Base-by-base conservation (phyloP, 192 early-diverging fungal genomes). In the Rhizoclosmatium sp. region DNA sequence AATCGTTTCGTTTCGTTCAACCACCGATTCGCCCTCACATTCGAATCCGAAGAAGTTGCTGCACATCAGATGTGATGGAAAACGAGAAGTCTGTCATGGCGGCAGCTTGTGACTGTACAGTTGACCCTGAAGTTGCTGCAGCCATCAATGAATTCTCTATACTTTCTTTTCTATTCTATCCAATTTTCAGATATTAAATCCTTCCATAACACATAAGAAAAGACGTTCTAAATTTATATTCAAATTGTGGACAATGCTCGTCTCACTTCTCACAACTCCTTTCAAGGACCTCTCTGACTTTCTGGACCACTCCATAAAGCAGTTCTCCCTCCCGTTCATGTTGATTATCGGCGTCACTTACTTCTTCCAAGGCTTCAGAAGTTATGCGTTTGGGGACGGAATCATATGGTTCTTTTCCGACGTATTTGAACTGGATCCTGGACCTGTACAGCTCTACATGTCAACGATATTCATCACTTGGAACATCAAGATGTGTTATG, bases 401-500 rank as follows among this genome's bases (percentile, higher is more conserved):
- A 80, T 80, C 40, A 80, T 73, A 59, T 80, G 79, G 79, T 80
- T 74, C 75, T 69, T 76, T 58, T 45, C 31, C 3, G 46, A 78
- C 31, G 65, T 77, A 4, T 69, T 69, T 64, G 47, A 56, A 10
- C 2, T 76, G 19, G 75, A 76, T 67, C 75, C 75, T 44, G 75
- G 70, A 3, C 78, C 67, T 14, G 60, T 60, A 41, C 69, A 79
- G 1, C 65, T 79, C 1, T 79, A 66, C 60, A 76, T 76, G 75
- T 80, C 79, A 4, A 80, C 69, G 1, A 80, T 80, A 19, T 61
- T 78, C 47, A 66, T 80, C 9, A 74, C 79, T 47, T 80, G 79
- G 79, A 80, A 80, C 62, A 80, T 80, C 12, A 80, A 80, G 54
- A 74, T 80, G 71, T 7, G 79, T 14, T 80, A 80, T 42, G 79